Evolutionary conservation across 2,329 filamentous ascomycete species (phyloP).

Genomic region (Thielaviopsis ethacetica): DNA sequence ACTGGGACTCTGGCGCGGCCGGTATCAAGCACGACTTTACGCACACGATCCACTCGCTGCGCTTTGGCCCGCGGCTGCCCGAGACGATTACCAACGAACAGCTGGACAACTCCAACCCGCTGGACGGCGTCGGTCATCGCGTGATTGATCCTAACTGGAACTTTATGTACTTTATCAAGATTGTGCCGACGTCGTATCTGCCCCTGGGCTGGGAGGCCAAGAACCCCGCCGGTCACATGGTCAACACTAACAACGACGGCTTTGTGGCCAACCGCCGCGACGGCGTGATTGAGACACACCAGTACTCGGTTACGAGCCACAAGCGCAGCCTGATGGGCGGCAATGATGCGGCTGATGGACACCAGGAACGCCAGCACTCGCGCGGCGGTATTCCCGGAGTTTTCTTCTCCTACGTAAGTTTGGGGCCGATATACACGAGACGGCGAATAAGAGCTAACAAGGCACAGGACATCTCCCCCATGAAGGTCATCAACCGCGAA

Average conservation of each 20-base stretch:
- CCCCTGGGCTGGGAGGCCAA: slow-evolving; percentile 74
- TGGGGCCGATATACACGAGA: neutral
- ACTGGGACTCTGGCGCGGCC: slow-evolving; percentile 55
- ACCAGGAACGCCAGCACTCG: slow-evolving; percentile 82
- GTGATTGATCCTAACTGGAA: slow-evolving; percentile 77
- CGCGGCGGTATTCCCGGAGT: slow-evolving; percentile 88
- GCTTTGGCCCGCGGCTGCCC: slow-evolving; percentile 84
- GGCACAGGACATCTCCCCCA: slow-evolving; percentile 80
- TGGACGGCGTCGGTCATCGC: slow-evolving; percentile 63
- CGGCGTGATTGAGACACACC: slow-evolving; percentile 89
- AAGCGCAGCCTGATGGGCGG: slow-evolving; percentile 77
- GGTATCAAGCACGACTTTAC: slow-evolving; percentile 68
- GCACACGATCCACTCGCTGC: slow-evolving; percentile 73
- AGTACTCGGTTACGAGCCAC: slow-evolving; percentile 96
- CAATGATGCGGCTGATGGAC: slow-evolving; percentile 69
- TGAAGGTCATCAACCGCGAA: slow-evolving; percentile 98
- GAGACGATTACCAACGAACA: slow-evolving; percentile 45
- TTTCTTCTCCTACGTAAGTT: slow-evolving; percentile 89
- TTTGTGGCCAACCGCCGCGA: slow-evolving; percentile 46
- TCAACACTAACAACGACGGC: slow-evolving; percentile 45
- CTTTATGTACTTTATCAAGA: slow-evolving; percentile 99
- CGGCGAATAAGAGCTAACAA: neutral
- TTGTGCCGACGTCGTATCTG: slow-evolving; percentile 88
- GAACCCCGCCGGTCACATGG: slow-evolving; percentile 18
- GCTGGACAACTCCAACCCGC: slow-evolving; percentile 42